Base-by-base conservation (phyloP, 495 filamentous ascomycete species). In the Lichina pygmaea region DNA sequence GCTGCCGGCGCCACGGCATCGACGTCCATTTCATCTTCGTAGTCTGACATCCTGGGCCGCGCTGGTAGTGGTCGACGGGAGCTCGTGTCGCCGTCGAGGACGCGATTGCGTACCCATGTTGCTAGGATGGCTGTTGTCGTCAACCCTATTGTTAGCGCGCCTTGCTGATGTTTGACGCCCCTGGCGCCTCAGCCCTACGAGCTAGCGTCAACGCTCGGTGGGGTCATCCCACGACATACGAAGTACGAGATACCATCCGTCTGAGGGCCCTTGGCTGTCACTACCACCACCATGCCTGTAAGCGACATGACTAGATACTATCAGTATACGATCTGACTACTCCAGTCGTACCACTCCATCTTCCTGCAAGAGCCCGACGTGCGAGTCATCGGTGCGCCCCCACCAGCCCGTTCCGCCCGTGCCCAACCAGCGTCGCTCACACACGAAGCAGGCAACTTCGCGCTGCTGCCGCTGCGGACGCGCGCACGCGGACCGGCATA, bases 391-490 rank as follows among this genome's bases (percentile, higher is more conserved):
- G 72, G 72, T 75, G 66, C 44, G 56, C 52, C 50, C 45, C 31
- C 60, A 52, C 44, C 58, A 55, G 2, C 58, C 7, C 33, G 12
- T 17, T 39, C 43, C 44, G n/a, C 31, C 31, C 17, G 39, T 8
- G 39, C 13, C 6, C 44, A 43, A 42, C 44, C 47, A 10, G 7
- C 38, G 33, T 13, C 32, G 41, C 41, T 42, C 37, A 45, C 11
- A 37, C 15, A 3, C 30, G 33, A 33, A 12, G 36, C 52, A 71
- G 86, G 86, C 53, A 93, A 93, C 69, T 82, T 95, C 61, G 82
- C 89, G 36, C 76, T 95, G 53, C 75, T 93, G 49, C 85, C 86
- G 4, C 76, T 97, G 37, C 89, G 89, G 53, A 94, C 86, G 51
- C 75, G 75, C 57, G 83, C 83, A 50, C 83, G 86, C 41, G 89